phyloP scores from a whole-genome alignment of 2,329 filamentous ascomycete species.

The Coleophoma eucalyptorum region DNA sequence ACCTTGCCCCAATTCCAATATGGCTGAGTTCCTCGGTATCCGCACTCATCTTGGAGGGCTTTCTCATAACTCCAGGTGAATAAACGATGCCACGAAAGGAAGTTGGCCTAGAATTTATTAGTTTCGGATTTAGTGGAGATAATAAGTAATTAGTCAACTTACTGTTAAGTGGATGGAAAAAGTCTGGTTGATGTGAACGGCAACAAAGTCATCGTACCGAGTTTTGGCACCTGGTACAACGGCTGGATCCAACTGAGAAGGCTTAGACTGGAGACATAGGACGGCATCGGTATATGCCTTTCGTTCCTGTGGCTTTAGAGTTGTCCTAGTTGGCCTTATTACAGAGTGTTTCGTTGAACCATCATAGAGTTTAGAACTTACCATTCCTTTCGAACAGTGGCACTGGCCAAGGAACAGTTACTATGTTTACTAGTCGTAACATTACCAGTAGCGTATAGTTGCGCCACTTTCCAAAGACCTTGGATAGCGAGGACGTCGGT shows the following conservation, averaged over 20 bases:
- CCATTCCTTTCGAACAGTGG: conserved; percentile 38
- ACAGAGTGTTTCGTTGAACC: background rate
- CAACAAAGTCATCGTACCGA: conserved; percentile 33
- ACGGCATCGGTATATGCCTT: conserved; percentile 31
- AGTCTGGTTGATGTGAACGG: conserved; percentile 29
- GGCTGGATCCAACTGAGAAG: conserved; percentile 24
- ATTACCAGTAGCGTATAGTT: conserved; percentile 9
- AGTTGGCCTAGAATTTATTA: conserved; percentile 13
- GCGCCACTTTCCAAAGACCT: background rate
- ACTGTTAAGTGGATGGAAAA: conserved; percentile 7
- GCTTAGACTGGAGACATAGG: conserved; percentile 29
- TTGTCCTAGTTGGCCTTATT: conserved; percentile 4
- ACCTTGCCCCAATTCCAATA: conserved; percentile 39
- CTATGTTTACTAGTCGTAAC: conserved; percentile 8
- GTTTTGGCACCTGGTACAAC: conserved; percentile 28
- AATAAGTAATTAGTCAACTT: background rate
- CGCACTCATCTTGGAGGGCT: conserved; percentile 34
- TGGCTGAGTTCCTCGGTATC: conserved; percentile 33
- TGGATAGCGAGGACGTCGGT: background rate
- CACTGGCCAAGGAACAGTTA: conserved; percentile 32
- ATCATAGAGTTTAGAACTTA: conserved; percentile 8
- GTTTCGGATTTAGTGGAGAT: background rate
- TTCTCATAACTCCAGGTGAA: conserved; percentile 35
- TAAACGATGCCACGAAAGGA: conserved; percentile 39
- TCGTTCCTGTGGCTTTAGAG: conserved; percentile 10